Percentiles rank a stretch among this genome's conserved stretches.
Evolutionary conservation across 75 land plant species (phyloP).

Genomic region (Cupressus sempervirens): DNA sequence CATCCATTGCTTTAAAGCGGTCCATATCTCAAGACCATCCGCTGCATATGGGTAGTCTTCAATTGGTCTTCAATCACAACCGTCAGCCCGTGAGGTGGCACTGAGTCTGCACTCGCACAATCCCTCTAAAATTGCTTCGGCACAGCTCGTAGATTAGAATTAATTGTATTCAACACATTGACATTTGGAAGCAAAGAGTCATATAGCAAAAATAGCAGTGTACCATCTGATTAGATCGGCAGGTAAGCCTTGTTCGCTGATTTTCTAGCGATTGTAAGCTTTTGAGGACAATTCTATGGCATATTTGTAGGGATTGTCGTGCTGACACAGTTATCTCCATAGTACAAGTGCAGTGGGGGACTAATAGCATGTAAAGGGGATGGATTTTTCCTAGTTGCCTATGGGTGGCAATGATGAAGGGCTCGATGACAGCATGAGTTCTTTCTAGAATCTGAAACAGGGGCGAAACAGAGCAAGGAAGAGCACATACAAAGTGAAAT

Average conservation of each 20-base stretch:
- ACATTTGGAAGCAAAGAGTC: too few relatives aligned
- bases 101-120: background rate
- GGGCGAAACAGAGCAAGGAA: too few relatives aligned
- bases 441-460: too few relatives aligned
- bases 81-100: conserved; percentile 14
- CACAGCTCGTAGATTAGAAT: too few relatives aligned
- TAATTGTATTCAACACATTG: too few relatives aligned
- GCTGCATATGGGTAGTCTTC: too few relatives aligned
- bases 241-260: conserved; percentile 33
- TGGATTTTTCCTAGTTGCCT: conserved; percentile 25
- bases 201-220: background rate
- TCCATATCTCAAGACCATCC: too few relatives aligned
- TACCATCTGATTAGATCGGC: conserved; percentile 17
- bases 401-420: conserved; percentile 35
- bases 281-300: conserved; percentile 24
- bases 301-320: conserved; percentile 11
- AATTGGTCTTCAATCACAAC: too few relatives aligned
- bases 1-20: too few relatives aligned
- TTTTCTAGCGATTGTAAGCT: conserved; percentile 18
- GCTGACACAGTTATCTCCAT: conserved; percentile 34
- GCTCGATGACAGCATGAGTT: conserved; percentile 32
- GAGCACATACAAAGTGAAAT: too few relatives aligned
- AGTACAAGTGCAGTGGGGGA: conserved; percentile 30
- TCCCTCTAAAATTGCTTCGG: conserved; percentile 25
- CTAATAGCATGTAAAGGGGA: too few relatives aligned